Percentiles rank a stretch among this genome's conserved stretches.
These are phyloP conservation scores for Porodaedalea pini DNA, from an alignment of 1,284 basidiomycete genomes.

Conservation along the genomic window DNA sequence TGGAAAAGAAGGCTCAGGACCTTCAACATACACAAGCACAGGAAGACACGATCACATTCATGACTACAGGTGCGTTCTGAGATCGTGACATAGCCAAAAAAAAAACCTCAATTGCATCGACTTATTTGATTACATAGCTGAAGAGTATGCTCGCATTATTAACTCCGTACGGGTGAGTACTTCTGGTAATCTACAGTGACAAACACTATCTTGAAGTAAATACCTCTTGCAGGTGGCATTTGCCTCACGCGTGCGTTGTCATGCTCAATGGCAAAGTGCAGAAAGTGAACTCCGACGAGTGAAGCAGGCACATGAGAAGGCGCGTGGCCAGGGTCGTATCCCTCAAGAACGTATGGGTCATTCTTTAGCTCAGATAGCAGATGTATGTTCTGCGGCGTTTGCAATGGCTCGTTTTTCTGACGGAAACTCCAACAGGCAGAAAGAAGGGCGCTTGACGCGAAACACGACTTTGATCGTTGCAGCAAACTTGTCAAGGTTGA, in stretches of 20 bases:
- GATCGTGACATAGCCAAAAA: neutral
- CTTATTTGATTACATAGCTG: slow-evolving; percentile 42
- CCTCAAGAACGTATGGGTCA: slow-evolving; percentile 63
- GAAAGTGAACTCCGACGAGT: slow-evolving; percentile 75
- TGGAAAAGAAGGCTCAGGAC: slow-evolving; percentile 70
- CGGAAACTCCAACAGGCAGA: no score
- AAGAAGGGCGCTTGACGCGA: slow-evolving; percentile 73
- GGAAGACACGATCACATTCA: slow-evolving; percentile 72
- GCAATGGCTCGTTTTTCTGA: no score
- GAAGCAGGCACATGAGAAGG: slow-evolving; percentile 77
- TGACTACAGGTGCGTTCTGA: slow-evolving; percentile 61
- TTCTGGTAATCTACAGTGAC: no score
- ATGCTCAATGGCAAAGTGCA: slow-evolving; percentile 74
- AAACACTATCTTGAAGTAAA: no score
- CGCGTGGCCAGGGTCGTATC: slow-evolving; percentile 68
- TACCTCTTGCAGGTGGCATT: slow-evolving; percentile 66
- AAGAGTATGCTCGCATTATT: slow-evolving; percentile 92
- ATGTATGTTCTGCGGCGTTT: no score
- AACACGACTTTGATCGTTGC: slow-evolving; percentile 85
- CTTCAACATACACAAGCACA: slow-evolving; percentile 69
- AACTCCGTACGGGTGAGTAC: slow-evolving; percentile 78
- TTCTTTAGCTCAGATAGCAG: slow-evolving; percentile 70
- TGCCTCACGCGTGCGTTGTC: slow-evolving; percentile 78
- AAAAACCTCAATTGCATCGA: slow-evolving; percentile 8
- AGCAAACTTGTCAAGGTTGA: slow-evolving; percentile 88